phyloP scores from a whole-genome alignment of 345 rosid species.

The Cochlearia excelsa region DNA sequence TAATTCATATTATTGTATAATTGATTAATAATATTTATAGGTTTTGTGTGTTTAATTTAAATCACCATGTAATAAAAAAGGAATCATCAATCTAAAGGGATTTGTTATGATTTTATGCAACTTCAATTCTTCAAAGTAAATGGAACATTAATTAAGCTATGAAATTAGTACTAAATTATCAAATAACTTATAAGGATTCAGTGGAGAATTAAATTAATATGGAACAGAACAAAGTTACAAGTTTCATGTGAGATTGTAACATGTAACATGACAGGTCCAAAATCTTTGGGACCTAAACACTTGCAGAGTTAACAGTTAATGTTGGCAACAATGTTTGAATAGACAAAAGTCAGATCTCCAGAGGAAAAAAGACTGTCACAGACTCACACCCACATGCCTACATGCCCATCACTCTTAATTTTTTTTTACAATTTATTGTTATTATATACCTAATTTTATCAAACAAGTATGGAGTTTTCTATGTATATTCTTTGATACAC shows the following conservation, averaged over 20 bases:
- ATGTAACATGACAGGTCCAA: slow-evolving; percentile 23
- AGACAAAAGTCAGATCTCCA: slow-evolving; percentile 24
- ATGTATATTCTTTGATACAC: too few species aligned
- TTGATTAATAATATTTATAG: slow-evolving; percentile 23
- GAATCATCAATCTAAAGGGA: slow-evolving; percentile 32
- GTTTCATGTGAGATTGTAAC: slow-evolving; percentile 31
- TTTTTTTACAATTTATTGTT: neutral
- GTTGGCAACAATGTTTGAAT: slow-evolving; percentile 37
- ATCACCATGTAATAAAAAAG: slow-evolving; percentile 24
- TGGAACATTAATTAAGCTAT: too few species aligned
- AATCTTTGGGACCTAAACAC: slow-evolving; percentile 21
- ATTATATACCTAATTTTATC: slow-evolving; percentile 14
- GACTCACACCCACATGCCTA: slow-evolving; percentile 22
- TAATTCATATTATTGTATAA: slow-evolving; percentile 20
- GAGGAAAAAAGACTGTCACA: slow-evolving; percentile 31
- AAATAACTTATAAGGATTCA: neutral
- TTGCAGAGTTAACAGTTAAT: slow-evolving; percentile 17
- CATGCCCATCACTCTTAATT: slow-evolving; percentile 34
- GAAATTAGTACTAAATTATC: neutral
- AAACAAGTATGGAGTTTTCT: too few species aligned
- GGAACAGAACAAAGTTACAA: slow-evolving; percentile 13
- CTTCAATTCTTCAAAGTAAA: too few species aligned
- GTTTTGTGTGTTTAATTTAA: slow-evolving; percentile 7
- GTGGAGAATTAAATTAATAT: slow-evolving; percentile 1
- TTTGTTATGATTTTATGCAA: slow-evolving; percentile 27